phyloP scores from a whole-genome alignment of 2,329 filamentous ascomycete genomes.

The Colletotrichum tofieldiae region DNA sequence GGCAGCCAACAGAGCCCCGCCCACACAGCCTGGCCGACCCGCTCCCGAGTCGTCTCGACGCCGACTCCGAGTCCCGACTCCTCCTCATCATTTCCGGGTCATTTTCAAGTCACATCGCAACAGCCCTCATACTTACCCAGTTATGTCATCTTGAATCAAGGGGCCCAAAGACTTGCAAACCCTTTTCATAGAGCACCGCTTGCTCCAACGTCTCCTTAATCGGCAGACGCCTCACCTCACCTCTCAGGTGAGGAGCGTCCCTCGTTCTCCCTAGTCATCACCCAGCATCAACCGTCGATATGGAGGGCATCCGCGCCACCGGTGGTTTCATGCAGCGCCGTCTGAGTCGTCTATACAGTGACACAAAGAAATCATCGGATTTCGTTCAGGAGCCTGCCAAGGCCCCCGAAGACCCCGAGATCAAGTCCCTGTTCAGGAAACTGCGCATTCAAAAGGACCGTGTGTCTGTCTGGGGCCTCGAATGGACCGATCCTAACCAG shows the following conservation, averaged over 20 bases:
- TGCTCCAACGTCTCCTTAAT: background rate
- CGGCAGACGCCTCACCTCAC: constrained; percentile 7
- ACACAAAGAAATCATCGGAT: constrained; percentile 84
- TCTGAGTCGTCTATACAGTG: constrained; percentile 82
- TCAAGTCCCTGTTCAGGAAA: constrained; percentile 81
- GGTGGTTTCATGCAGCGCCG: constrained; percentile 72
- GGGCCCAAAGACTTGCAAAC: background rate
- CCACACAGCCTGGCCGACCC: constrained; percentile 25
- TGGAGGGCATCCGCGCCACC: constrained; percentile 68
- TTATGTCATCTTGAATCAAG: constrained; percentile 28
- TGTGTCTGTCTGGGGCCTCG: constrained; percentile 83
- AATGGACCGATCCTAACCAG: constrained; percentile 82
- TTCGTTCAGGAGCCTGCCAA: constrained; percentile 78
- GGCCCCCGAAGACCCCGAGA: constrained; percentile 77
- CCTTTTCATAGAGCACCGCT: background rate
- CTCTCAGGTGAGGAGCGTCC: constrained; percentile 33
- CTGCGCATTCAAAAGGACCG: constrained; percentile 86
- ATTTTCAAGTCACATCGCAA: background rate
- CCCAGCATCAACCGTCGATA: constrained; percentile 46
- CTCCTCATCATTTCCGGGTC: constrained; percentile 14
- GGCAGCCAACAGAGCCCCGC: constrained; percentile 22
- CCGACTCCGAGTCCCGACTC: constrained; percentile 27
- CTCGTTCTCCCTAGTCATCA: constrained; percentile 14
- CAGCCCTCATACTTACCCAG: background rate
- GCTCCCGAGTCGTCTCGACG: constrained; percentile 23